Conservation (phyloP, 2,329 filamentous ascomycete genomes). For the Xylariaceae sp. region DNA sequence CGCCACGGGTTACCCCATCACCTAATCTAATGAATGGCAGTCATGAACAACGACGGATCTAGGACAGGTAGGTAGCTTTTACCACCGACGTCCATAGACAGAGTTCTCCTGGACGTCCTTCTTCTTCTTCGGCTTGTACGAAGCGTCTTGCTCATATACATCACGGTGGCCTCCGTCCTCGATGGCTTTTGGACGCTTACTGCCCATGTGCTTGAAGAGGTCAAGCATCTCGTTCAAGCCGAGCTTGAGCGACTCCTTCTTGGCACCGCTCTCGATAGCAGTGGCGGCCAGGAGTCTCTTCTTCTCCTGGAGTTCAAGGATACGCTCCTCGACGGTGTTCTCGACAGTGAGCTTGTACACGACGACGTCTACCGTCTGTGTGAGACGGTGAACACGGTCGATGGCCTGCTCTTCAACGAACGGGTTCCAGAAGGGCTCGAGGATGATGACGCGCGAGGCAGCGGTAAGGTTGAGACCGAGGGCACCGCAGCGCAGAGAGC, state of each 20-base stretch:
- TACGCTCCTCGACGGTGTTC: conserved; percentile 85
- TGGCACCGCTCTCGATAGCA: conserved; percentile 77
- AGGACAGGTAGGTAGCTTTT: neutral
- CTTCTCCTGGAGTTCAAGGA: conserved; percentile 88
- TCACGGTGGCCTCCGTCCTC: neutral
- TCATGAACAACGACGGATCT: neutral
- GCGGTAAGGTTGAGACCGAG: conserved; percentile 92
- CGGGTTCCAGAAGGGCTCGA: conserved; percentile 99
- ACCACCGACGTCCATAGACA: conserved; percentile 21
- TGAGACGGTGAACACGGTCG: conserved; percentile 95
- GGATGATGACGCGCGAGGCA: conserved; percentile 84
- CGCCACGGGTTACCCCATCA: conserved; percentile 1
- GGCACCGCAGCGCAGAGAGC: conserved; percentile 89
- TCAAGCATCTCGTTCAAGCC: conserved; percentile 90
- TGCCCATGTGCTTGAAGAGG: conserved; percentile 67
- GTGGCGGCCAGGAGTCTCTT: conserved; percentile 89
- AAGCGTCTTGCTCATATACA: neutral
- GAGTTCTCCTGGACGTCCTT: conserved; percentile 12
- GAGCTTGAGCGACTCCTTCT: conserved; percentile 70
- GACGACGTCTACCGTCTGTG: conserved; percentile 88
- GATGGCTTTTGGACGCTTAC: conserved; percentile 21
- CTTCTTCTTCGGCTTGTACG: conserved; percentile 8
- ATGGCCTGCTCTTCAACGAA: conserved; percentile 99
- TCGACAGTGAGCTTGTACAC: conserved; percentile 91
- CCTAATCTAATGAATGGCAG: neutral